These are phyloP conservation scores for Stropharia rugosoannulata DNA, from an alignment of 768 basidiomycete species.

Conservation along the genomic window DNA sequence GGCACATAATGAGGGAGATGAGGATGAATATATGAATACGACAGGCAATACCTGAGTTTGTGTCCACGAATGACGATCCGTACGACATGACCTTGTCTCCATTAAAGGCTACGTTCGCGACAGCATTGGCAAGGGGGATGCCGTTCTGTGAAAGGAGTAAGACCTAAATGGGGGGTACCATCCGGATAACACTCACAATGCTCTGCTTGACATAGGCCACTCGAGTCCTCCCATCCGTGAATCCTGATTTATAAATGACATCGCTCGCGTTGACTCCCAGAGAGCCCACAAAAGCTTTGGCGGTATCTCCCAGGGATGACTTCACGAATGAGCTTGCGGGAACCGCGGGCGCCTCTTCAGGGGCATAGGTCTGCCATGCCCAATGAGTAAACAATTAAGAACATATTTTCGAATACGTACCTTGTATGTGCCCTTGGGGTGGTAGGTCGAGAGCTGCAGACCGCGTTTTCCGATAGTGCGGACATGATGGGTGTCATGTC, in stretches of 20 bases:
- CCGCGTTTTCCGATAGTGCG: slow-evolving; percentile 24
- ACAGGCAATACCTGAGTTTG: slow-evolving; percentile 1
- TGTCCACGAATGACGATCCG: slow-evolving; percentile 26
- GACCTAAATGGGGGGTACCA: neutral
- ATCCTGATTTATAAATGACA: slow-evolving; percentile 15
- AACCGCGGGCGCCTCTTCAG: slow-evolving; percentile 1
- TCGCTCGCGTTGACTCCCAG: slow-evolving; percentile 12
- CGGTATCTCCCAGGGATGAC: slow-evolving; percentile 10
- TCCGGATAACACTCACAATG: slow-evolving; percentile 13
- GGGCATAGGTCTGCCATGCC: slow-evolving; percentile 9
- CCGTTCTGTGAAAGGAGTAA: slow-evolving; percentile 21
- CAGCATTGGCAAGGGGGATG: slow-evolving; percentile 30
- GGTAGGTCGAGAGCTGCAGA: slow-evolving; percentile 19
- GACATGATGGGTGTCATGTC: slow-evolving; percentile 29
- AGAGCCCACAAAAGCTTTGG: slow-evolving; percentile 13
- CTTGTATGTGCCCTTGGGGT: slow-evolving; percentile 21
- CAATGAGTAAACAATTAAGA: neutral
- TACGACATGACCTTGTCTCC: slow-evolving; percentile 12
- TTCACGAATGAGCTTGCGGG: neutral
- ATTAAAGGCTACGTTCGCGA: slow-evolving; percentile 33
- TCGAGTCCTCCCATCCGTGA: slow-evolving; percentile 5
- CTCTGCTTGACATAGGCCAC: slow-evolving; percentile 25
- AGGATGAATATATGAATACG: neutral
- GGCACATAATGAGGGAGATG: neutral
- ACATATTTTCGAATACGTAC: slow-evolving; percentile 4